phyloP scores from a whole-genome alignment of 345 rosid species.

The Punica granatum region DNA sequence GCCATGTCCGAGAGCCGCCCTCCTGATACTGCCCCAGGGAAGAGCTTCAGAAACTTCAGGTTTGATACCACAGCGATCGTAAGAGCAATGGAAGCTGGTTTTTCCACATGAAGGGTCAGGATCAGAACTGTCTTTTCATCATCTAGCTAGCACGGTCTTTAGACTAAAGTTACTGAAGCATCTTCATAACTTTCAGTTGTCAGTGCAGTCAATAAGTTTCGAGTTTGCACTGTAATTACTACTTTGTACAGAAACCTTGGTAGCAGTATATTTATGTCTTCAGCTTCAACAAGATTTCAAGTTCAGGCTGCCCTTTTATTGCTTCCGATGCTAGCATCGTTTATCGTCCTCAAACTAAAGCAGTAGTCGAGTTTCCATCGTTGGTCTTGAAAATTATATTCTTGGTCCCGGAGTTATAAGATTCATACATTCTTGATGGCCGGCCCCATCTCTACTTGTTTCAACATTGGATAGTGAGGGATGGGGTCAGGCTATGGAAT shows the following conservation, averaged over 20 bases:
- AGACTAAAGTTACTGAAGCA: background rate
- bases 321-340: background rate
- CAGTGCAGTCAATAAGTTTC: background rate
- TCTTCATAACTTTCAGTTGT: background rate
- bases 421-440: too few species aligned
- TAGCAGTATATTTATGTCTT: background rate
- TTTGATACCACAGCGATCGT: slow-evolving; percentile 50
- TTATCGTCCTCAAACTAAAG: background rate
- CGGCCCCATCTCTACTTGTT: too few species aligned
- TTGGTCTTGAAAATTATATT: background rate
- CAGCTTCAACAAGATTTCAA: background rate
- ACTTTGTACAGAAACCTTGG: background rate
- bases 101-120: slow-evolving; percentile 10
- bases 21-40: slow-evolving; percentile 46
- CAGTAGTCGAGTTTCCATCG: background rate
- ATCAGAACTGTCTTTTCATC: background rate
- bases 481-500: too few species aligned
- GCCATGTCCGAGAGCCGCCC: slow-evolving; percentile 31
- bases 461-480: too few species aligned
- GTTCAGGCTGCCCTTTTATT: background rate
- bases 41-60: slow-evolving; percentile 61
- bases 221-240: background rate
- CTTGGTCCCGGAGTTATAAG: too few species aligned
- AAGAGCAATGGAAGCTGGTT: slow-evolving; percentile 59
- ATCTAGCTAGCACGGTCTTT: background rate